Base-by-base conservation (phyloP, 805 yeast genomes). In the Yarrowia sp. region DNA sequence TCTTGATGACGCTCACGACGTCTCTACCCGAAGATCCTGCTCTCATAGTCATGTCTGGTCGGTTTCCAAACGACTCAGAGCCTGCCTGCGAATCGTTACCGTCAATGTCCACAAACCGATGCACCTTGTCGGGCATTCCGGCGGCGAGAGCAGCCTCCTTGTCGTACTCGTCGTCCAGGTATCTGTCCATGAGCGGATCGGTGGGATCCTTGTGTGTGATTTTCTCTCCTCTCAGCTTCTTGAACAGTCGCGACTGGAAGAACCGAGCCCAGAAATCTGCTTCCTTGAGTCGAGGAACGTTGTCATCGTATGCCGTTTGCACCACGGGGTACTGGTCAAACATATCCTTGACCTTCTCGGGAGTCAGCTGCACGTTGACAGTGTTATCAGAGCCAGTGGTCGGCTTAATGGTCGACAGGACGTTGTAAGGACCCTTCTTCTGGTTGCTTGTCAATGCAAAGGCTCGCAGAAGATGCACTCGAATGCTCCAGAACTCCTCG, bases 201-300 rank as follows among this genome's bases (percentile, higher is more conserved):
- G 94, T 91, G 65, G 96, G 80, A 65, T 89, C 90, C 70, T 83
- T 86, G 2, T 81, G 74, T 68, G 85, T 84, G 60, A 90, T 81
- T 66, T 84, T 85, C 70, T 94, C 98, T 63, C 99, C 99, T 71
- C 97, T 81, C 32, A 94, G 77, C 68, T 91, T 83, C 66, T 97
- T 80, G 70, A 92, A 94, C 64, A 94, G 76, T 68, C 90, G 87
- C 0, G 97, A 91, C 68, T 90, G 86, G 78, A 94, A 94, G 69
- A 94, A 94, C 65, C 97, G 78, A 10, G 96, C 90, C 99, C 99
- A 94, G 68, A 94, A 94, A 70, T 88, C 96, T 41, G 93, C 92
- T 71, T 94, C 98, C 51, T 83, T 81, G 60, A 94, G 79, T 65
- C 86, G 85, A 0, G 98, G 99, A 4, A 94, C 99, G 63, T 85